These are phyloP conservation scores for Botryotinia convoluta DNA, from an alignment of 2,329 filamentous ascomycete species.

Conservation along the genomic window DNA sequence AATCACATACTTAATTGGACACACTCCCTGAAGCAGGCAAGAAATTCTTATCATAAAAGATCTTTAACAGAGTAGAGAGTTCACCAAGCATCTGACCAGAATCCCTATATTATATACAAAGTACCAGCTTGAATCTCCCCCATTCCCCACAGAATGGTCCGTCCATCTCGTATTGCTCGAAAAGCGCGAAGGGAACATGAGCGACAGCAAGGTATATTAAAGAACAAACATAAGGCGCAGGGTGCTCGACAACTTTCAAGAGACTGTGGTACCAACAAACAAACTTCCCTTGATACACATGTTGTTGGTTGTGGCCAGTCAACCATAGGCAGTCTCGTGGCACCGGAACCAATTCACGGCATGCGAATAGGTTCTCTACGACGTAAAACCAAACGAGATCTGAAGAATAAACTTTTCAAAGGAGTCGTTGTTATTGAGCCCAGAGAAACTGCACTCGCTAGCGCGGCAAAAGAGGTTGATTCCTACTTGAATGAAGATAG, in stretches of 20 bases:
- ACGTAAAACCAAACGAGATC: constrained; percentile 2
- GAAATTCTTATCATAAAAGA: not conserved
- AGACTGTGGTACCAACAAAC: not conserved
- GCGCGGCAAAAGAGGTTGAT: constrained; percentile 12
- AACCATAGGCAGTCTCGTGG: not conserved
- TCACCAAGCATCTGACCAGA: not conserved
- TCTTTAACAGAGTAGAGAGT: not conserved
- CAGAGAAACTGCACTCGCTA: constrained; percentile 13
- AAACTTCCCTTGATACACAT: not conserved
- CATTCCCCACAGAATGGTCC: constrained; percentile 10
- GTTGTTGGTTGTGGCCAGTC: not conserved
- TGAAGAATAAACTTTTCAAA: constrained; percentile 18
- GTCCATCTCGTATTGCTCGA: constrained; percentile 20
- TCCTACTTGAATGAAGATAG: not conserved
- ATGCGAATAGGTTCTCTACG: not conserved
- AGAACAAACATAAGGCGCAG: not conserved
- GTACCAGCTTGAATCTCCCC: not conserved
- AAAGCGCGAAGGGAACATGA: constrained; percentile 17
- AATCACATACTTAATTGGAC: not conserved
- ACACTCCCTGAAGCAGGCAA: not conserved
- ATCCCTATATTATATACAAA: not conserved
- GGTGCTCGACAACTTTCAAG: not conserved
- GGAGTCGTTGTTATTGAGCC: constrained; percentile 15
- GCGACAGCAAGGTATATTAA: constrained; percentile 15
- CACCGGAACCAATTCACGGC: not conserved